Evolutionary conservation across 306 rosid species (phyloP).

Genomic region (Benincasa hispida): DNA sequence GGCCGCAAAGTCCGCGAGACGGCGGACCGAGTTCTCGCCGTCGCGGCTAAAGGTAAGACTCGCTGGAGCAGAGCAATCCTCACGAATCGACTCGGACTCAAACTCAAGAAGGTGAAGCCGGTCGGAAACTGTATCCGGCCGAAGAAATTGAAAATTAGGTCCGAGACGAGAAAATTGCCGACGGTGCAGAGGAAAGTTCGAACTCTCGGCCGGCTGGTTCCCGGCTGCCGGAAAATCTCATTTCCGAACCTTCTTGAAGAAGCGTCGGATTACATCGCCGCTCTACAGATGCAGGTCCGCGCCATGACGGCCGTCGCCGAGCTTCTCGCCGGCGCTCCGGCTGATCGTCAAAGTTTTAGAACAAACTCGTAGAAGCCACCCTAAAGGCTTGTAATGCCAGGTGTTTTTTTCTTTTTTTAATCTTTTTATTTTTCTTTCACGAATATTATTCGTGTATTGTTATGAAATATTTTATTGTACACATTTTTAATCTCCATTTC

Average conservation of each 20-base stretch:
- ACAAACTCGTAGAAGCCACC: neutral
- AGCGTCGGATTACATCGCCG: conserved; percentile 75
- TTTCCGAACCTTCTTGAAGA: conserved; percentile 83
- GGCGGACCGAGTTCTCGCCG: conserved; percentile 73
- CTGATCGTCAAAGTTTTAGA: neutral
- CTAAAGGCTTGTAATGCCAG: neutral
- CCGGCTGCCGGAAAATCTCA: conserved; percentile 76
- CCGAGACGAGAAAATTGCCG: conserved; percentile 26
- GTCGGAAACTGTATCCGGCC: conserved; percentile 14
- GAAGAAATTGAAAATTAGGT: conserved; percentile 21
- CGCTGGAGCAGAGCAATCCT: conserved; percentile 93
- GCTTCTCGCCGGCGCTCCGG: conserved; percentile 26
- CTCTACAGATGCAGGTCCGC: conserved; percentile 91
- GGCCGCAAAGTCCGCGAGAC: conserved; percentile 34
- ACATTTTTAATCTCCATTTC: neutral
- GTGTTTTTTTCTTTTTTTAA: neutral
- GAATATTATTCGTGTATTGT: conserved; percentile 2
- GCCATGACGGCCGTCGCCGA: conserved; percentile 72
- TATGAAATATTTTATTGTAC: conserved; percentile 4
- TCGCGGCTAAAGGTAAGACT: conserved; percentile 51
- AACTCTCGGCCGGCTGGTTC: conserved; percentile 59
- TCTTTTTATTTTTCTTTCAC: neutral
- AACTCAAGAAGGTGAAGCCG: conserved; percentile 30
- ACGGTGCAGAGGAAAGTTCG: conserved; percentile 47
- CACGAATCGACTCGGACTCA: conserved; percentile 26